Conservation (phyloP, 1,139 yeast genomes). For the Saccharomycopsis crataegensis region DNA sequence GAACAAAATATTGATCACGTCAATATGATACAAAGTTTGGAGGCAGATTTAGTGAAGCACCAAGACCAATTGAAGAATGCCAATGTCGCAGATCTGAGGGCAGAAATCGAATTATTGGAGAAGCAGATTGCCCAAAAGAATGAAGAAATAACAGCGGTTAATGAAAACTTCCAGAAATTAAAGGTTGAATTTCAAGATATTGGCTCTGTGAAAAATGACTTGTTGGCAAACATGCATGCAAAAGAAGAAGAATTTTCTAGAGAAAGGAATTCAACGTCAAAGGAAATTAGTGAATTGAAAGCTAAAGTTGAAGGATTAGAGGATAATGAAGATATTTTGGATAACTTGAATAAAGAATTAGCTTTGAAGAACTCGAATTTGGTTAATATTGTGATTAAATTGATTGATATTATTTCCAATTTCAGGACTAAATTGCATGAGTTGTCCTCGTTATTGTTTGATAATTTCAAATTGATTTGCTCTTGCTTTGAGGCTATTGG, state of each 20-base stretch:
- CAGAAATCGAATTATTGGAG: too few relatives aligned
- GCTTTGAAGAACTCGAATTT: constrained; percentile 4
- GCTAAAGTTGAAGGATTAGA: constrained; percentile 46
- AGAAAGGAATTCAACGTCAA: constrained; percentile 44
- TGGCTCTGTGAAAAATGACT: constrained; percentile 46
- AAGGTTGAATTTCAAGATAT: constrained; percentile 25
- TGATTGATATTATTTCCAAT: constrained; percentile 26
- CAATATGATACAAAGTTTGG: too few relatives aligned
- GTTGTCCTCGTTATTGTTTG: constrained; percentile 25
- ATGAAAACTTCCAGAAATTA: constrained; percentile 15
- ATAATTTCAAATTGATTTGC: constrained; percentile 28
- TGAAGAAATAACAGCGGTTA: constrained; percentile 16
- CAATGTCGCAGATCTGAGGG: too few relatives aligned
- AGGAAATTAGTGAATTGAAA: constrained; percentile 42
- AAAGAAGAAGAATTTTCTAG: constrained; percentile 52
- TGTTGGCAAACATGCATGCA: constrained; percentile 57
- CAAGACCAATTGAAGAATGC: too few relatives aligned
- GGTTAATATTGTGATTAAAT: constrained; percentile 22
- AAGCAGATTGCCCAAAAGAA: not conserved
- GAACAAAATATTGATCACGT: too few relatives aligned
- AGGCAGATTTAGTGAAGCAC: too few relatives aligned
- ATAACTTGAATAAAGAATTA: constrained; percentile 18
- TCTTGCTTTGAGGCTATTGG: constrained; percentile 71
- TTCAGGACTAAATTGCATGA: constrained; percentile 27
- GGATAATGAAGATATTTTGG: constrained; percentile 33